phyloP scores from a whole-genome alignment of 2,329 filamentous ascomycete species.

The Cladophialophora yegresii region DNA sequence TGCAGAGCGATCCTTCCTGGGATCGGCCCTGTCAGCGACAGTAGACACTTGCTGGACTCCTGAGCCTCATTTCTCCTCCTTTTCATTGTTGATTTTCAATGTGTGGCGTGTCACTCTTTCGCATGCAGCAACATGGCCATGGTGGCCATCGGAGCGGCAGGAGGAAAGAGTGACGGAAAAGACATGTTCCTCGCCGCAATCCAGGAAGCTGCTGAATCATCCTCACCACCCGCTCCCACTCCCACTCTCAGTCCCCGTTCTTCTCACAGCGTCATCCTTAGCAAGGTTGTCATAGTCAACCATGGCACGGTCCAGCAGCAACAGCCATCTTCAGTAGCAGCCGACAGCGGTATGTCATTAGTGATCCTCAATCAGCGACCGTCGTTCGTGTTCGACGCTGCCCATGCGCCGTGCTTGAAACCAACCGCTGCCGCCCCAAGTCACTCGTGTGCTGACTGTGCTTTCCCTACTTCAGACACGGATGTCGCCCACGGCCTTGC shows the following conservation, averaged over 20 bases:
- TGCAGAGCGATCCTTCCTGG: not conserved
- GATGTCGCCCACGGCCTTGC: constrained; percentile 16
- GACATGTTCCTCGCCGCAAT: constrained; percentile 5
- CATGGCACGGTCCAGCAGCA: constrained; percentile 1
- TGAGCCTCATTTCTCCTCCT: not conserved
- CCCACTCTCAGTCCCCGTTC: not conserved
- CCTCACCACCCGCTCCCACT: not conserved
- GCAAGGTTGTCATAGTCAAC: constrained; percentile 5
- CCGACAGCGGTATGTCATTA: constrained; percentile 19
- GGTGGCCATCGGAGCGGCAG: not conserved
- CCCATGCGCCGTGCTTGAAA: not conserved
- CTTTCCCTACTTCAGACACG: constrained; percentile 26
- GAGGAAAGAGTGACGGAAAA: constrained; percentile 2
- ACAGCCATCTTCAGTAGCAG: not conserved
- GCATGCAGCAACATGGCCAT: not conserved
- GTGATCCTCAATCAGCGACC: constrained; percentile 14
- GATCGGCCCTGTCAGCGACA: not conserved
- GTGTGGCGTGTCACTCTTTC: not conserved
- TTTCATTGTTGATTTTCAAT: not conserved
- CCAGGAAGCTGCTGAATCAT: constrained; percentile 7
- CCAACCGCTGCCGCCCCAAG: not conserved
- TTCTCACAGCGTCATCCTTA: not conserved
- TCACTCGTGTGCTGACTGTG: constrained; percentile 28
- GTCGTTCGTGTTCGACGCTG: not conserved
- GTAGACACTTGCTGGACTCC: not conserved